Evolutionary conservation across 179 eudicot genomes (phyloP), one percentile per base, ranked within the genome.

Genomic region (Vitellaria paradoxa): DNA sequence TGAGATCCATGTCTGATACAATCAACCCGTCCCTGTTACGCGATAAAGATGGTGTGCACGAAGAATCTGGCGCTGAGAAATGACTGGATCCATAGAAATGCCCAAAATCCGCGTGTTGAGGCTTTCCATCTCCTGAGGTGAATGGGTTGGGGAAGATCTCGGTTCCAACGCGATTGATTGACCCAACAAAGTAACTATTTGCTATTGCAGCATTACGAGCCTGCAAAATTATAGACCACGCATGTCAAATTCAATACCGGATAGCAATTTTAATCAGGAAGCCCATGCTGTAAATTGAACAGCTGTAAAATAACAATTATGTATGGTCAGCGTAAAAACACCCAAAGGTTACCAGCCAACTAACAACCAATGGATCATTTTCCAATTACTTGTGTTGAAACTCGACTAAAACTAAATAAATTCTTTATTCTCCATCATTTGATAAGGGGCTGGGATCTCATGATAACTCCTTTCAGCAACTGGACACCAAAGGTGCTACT

Each of bases 101-200:
- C 26, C 99, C 99, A 20, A 96, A 93, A 83, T 93, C 98, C 73
- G 86, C 85, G 75, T 92, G 99, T 46, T 89, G 87, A 17, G 97
- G 97, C 84, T 96, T 96, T 75, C 99, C 98, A 75, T 96, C 99
- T 49, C 99, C 99, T n/a, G 99, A 96, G 52, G 99, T 96, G 85
- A 96, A 96, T 46, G 99, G 86, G 20, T 93, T 96, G 6, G 97
- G 98, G 81, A 96, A 96, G 45, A 74, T 77, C 82, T 96, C 99
- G 3, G 99, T 96, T 79, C 97, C 99, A 53, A 96, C 97, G 49
- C 99, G 98, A 75, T 96, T 96, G 68, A 93, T 92, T 73, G 99
- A 93, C 37, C 97, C 94, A 46, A 96, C 96, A 83, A 83, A 96
- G 86, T 96, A 96, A 80, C 90, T 96, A 74, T 93, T 96, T 70